Evolutionary conservation across 2,329 filamentous ascomycete genomes (phyloP).

Genomic region (Diatrype stigma): DNA sequence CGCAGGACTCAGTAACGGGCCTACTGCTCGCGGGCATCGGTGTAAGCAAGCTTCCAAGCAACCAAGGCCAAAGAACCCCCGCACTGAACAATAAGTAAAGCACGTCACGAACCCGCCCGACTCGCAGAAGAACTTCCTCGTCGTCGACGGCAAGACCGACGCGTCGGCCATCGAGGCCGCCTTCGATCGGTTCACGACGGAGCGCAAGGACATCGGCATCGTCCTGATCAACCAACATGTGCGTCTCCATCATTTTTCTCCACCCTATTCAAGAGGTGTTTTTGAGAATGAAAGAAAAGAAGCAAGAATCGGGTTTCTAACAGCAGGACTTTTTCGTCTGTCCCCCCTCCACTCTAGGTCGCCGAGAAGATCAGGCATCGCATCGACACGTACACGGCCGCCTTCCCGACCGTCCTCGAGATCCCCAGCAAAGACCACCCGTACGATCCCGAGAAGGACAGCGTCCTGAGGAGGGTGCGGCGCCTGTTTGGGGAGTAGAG

Average conservation of each 20-base stretch:
- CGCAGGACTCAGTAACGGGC: slow-evolving; percentile 92
- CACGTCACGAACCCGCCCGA: slow-evolving; percentile 88
- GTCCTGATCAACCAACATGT: slow-evolving; percentile 98
- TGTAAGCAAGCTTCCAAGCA: slow-evolving; percentile 42
- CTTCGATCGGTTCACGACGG: slow-evolving; percentile 82
- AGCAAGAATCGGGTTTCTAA: too few species aligned
- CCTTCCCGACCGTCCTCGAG: slow-evolving; percentile 93
- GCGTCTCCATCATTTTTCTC: slow-evolving; percentile 25
- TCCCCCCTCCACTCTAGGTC: slow-evolving; percentile 59
- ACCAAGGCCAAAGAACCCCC: not conserved
- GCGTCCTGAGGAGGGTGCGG: slow-evolving; percentile 82
- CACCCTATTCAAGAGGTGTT: not conserved
- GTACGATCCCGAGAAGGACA: slow-evolving; percentile 98
- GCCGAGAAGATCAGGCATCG: slow-evolving; percentile 89
- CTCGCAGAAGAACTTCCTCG: slow-evolving; percentile 94
- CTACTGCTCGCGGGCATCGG: slow-evolving; percentile 93
- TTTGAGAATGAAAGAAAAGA: not conserved
- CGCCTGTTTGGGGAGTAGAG: slow-evolving; percentile 63
- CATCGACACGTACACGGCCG: slow-evolving; percentile 87
- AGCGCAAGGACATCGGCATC: slow-evolving; percentile 95
- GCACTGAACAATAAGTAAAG: slow-evolving; percentile 40
- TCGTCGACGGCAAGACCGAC: slow-evolving; percentile 93
- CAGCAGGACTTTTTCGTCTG: not conserved
- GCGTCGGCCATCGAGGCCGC: slow-evolving; percentile 81
- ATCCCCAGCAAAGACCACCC: slow-evolving; percentile 99